Percentiles rank a stretch among this genome's conserved stretches.
Evolutionary conservation across 2,329 filamentous ascomycete species (phyloP).

Genomic region (Xylaria digitata): DNA sequence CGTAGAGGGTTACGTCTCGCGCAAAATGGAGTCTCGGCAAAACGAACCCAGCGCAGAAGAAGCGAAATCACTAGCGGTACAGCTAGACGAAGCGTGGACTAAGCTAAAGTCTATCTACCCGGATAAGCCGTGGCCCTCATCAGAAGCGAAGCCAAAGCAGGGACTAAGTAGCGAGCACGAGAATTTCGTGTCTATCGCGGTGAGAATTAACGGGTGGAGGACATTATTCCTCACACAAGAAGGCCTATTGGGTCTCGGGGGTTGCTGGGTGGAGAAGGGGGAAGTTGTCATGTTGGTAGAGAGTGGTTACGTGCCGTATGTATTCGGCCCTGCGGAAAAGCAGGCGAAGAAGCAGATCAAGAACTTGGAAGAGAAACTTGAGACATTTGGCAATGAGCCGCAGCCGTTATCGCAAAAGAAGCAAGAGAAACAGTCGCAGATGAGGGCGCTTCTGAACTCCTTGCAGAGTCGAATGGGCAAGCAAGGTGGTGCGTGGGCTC

Average conservation of each 20-base stretch:
- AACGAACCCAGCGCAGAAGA: background rate
- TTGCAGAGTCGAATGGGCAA: constrained; percentile 4
- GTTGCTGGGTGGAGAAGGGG: constrained; percentile 14
- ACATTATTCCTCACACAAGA: background rate
- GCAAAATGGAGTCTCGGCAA: background rate
- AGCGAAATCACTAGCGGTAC: background rate
- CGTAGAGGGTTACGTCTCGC: background rate
- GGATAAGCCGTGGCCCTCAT: constrained; percentile 8
- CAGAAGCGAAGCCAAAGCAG: constrained; percentile 3
- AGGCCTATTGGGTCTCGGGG: background rate
- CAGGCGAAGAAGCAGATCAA: background rate
- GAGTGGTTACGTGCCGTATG: constrained; percentile 29
- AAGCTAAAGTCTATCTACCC: constrained; percentile 5
- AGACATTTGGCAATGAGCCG: background rate
- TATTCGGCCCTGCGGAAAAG: constrained; percentile 12
- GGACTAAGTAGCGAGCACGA: background rate
- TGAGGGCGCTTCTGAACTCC: background rate
- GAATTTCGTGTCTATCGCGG: background rate
- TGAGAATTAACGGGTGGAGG: background rate
- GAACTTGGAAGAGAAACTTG: background rate
- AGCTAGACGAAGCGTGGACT: constrained; percentile 2
- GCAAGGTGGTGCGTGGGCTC: constrained; percentile 12
- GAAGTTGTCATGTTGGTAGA: constrained; percentile 26
- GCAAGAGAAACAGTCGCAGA: background rate
- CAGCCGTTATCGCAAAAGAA: background rate